A percentile compares a stretch with the other conserved stretches of the same genome.
Evolutionary conservation across 352 stramenopile genomes (phyloP).

Genomic region (Elongisporangium prolatum): DNA sequence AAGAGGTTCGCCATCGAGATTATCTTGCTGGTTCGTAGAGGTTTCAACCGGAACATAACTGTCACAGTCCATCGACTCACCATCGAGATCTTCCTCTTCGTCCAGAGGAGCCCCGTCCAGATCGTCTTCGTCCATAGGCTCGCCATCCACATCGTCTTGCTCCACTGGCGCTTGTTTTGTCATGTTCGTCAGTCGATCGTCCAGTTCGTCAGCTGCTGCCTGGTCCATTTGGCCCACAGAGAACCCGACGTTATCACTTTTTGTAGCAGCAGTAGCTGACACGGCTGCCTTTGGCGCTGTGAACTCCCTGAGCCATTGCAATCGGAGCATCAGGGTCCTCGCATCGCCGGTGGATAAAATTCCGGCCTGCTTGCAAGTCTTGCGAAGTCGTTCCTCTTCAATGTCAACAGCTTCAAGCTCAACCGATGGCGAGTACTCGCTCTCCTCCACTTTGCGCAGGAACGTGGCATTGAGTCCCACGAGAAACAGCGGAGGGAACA

Average conservation of each 20-base stretch:
- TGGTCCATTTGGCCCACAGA: conserved; percentile 2
- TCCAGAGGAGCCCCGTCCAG: conserved; percentile 7
- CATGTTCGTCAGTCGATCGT: conserved; percentile 6
- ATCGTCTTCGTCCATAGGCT: conserved; percentile 22
- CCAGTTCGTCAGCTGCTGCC: neutral
- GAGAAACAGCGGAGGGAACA: conserved; percentile 70
- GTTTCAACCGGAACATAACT: conserved; percentile 43
- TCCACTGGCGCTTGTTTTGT: conserved; percentile 20
- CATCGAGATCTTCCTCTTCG: conserved; percentile 28
- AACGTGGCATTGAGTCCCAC: conserved; percentile 82
- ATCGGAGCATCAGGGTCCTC: conserved; percentile 31
- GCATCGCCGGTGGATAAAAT: conserved; percentile 45
- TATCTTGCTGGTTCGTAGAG: conserved; percentile 23
- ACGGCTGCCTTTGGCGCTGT: conserved; percentile 29
- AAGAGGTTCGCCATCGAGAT: conserved; percentile 26
- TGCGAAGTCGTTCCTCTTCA: conserved; percentile 55
- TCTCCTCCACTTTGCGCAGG: conserved; percentile 62
- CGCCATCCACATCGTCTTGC: conserved; percentile 37
- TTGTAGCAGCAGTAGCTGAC: neutral
- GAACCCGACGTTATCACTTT: conserved; percentile 1
- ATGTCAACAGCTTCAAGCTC: conserved; percentile 4
- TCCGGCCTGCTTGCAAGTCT: conserved; percentile 60
- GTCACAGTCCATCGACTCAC: conserved; percentile 27
- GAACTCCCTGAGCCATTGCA: conserved; percentile 74
- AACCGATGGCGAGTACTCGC: conserved; percentile 22